phyloP scores from a whole-genome alignment of 495 filamentous ascomycete genomes.

The Margaritispora aquatica region DNA sequence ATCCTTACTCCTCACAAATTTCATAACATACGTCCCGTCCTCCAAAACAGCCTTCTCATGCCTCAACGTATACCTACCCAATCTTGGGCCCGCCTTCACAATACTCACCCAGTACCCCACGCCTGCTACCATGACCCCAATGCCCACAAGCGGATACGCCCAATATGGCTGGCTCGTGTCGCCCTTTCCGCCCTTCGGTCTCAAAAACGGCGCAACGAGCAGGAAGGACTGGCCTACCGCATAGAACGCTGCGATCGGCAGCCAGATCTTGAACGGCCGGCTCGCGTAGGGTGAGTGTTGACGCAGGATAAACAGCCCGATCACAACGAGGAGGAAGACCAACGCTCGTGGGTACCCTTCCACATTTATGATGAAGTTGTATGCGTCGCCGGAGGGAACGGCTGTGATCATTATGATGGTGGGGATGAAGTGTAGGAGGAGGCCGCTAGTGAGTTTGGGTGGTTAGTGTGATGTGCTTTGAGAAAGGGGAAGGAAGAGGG shows the following conservation, averaged over 20 bases:
- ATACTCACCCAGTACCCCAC: not conserved
- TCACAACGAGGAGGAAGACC: conserved; percentile 49
- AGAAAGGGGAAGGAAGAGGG: too few relatives aligned
- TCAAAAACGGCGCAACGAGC: conserved; percentile 49
- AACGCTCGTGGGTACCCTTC: conserved; percentile 64
- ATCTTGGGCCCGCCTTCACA: not conserved
- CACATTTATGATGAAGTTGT: conserved; percentile 68
- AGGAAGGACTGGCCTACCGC: conserved; percentile 40
- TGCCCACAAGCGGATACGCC: conserved; percentile 67
- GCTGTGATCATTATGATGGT: too few relatives aligned
- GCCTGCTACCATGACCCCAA: conserved; percentile 17
- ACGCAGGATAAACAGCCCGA: conserved; percentile 58
- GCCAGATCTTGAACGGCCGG: conserved; percentile 66
- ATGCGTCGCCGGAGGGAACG: conserved; percentile 60
- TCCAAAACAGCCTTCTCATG: too few relatives aligned
- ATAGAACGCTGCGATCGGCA: conserved; percentile 42
- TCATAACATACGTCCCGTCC: too few relatives aligned
- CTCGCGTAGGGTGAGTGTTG: conserved; percentile 52
- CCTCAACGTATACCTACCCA: not conserved
- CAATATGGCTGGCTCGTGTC: conserved; percentile 60
- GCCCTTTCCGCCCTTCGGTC: conserved; percentile 39
- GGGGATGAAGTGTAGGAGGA: conserved; percentile 63
- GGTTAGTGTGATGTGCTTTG: too few relatives aligned
- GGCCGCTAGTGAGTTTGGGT: too few relatives aligned
- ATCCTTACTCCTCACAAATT: too few relatives aligned